Evolutionary conservation across 2,329 filamentous ascomycete species (phyloP).

Genomic region (Talaromyces sp.): DNA sequence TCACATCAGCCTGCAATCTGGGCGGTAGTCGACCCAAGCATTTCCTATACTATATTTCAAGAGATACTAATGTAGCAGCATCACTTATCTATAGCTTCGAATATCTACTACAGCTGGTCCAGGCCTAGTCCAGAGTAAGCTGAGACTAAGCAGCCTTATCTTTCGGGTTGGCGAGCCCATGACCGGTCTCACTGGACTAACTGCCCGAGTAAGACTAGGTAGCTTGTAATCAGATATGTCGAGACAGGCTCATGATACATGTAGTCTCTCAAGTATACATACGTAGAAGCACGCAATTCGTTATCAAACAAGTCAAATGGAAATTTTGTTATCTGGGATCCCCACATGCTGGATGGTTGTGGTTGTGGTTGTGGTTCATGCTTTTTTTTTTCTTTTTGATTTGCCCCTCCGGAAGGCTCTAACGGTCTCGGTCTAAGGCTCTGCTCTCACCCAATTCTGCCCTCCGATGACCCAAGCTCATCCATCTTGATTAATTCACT

Average conservation of each 20-base stretch:
- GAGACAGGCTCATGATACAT: neutral
- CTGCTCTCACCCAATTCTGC: neutral
- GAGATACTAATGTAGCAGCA: neutral
- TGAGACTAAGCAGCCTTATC: neutral
- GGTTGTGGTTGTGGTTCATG: neutral
- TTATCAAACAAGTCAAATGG: neutral
- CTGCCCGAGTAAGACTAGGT: slow-evolving; percentile 1
- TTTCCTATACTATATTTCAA: neutral
- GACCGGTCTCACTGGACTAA: slow-evolving; percentile 1
- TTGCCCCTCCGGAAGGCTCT: slow-evolving; percentile 8
- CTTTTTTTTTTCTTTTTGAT: neutral
- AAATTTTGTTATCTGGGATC: neutral
- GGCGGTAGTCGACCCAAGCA: neutral
- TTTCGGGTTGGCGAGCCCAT: neutral
- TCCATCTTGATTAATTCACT: neutral
- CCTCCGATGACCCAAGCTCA: slow-evolving; percentile 5
- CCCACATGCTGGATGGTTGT: neutral
- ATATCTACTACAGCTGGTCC: neutral
- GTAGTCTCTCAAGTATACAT: neutral
- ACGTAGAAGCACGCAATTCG: too few relatives aligned
- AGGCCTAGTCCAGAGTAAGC: neutral
- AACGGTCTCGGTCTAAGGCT: neutral
- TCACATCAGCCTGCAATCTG: neutral
- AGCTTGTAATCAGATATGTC: neutral
- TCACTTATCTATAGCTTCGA: neutral